Conservation (phyloP, 225 moss, liverwort and hornwort species). For the Climacium dendroides region DNA sequence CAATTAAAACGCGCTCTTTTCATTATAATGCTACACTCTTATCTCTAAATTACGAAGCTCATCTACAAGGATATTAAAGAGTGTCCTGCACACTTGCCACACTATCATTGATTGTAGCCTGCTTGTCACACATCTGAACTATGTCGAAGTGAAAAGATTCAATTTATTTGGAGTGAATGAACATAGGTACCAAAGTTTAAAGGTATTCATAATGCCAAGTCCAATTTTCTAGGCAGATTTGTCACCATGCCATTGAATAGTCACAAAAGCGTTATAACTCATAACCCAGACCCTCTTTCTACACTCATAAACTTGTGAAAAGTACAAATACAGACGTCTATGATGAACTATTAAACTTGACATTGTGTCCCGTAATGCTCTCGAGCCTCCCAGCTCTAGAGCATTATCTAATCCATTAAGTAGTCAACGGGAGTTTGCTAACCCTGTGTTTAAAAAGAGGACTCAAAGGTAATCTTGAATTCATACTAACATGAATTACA, state of each 20-base stretch:
- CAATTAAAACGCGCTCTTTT: background rate
- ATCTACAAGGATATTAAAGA: background rate
- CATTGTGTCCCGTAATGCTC: too few relatives aligned
- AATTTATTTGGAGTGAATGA: too few relatives aligned
- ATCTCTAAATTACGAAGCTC: background rate
- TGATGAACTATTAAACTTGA: too few relatives aligned
- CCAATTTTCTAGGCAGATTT: too few relatives aligned
- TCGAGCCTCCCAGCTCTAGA: too few relatives aligned
- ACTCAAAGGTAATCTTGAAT: background rate
- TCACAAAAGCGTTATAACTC: too few relatives aligned
- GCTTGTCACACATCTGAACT: too few relatives aligned
- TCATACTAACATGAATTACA: background rate
- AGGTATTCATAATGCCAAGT: background rate
- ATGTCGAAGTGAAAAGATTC: background rate
- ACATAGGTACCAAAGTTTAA: background rate
- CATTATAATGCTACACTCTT: background rate
- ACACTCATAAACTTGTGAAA: too few relatives aligned
- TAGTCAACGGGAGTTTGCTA: background rate
- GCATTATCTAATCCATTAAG: background rate
- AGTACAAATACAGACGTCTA: too few relatives aligned
- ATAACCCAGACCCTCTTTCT: too few relatives aligned
- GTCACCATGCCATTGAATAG: too few relatives aligned
- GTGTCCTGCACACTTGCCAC: background rate
- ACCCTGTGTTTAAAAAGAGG: background rate
- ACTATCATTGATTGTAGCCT: too few relatives aligned